Percentiles rank a stretch among this genome's conserved stretches.
Conservation (phyloP, 2,329 filamentous ascomycete genomes). For the Penicillium verrucosum region DNA sequence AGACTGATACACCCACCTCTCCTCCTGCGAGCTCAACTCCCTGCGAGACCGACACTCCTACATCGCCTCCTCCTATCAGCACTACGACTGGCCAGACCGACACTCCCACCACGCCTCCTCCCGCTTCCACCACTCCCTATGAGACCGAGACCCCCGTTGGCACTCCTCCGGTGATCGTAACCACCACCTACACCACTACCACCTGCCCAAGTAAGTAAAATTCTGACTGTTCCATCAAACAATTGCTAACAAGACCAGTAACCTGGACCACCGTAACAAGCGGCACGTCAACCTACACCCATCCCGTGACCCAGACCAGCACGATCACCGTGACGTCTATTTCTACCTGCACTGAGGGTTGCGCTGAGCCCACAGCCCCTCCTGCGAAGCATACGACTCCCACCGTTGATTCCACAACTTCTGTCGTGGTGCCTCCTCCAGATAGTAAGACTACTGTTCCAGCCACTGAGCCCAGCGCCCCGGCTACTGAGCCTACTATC, state of each 20-base stretch:
- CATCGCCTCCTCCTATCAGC: background rate
- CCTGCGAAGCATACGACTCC: background rate
- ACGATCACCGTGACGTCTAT: constrained; percentile 24
- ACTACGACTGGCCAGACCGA: constrained; percentile 4
- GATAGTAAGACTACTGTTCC: background rate
- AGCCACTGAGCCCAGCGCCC: too few relatives aligned
- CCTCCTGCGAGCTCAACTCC: too few relatives aligned
- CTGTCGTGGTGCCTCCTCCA: background rate
- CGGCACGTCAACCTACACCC: constrained; percentile 19
- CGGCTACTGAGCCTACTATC: background rate
- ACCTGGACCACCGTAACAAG: constrained; percentile 24
- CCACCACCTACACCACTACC: constrained; percentile 26
- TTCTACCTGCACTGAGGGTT: constrained; percentile 20
- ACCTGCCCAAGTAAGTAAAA: constrained; percentile 29
- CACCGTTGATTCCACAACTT: background rate
- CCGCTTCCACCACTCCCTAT: background rate
- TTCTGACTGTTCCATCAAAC: too few relatives aligned
- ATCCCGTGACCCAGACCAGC: constrained; percentile 24
- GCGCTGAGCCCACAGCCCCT: constrained; percentile 6
- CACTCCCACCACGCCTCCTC: constrained; percentile 4
- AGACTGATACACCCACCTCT: too few relatives aligned
- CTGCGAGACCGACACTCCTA: constrained; percentile 6
- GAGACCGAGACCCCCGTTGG: constrained; percentile 1
- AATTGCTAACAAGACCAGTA: constrained; percentile 17
- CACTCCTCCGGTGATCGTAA: constrained; percentile 17